phyloP scores from a whole-genome alignment of 345 rosid genomes.

The Gossypium mustelinum region DNA sequence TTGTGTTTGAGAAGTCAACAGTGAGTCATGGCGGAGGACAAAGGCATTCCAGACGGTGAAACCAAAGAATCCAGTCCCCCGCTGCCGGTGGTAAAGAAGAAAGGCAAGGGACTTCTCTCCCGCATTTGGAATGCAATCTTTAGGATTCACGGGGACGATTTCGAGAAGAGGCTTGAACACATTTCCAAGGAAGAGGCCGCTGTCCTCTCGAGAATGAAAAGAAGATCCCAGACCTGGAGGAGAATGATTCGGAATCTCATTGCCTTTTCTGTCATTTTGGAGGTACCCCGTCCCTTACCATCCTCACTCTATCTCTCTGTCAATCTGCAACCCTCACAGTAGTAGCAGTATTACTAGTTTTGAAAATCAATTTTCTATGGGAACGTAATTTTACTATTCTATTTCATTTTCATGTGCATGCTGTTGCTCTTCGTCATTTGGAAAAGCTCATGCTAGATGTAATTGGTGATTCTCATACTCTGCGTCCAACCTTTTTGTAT shows the following conservation, averaged over 20 bases:
- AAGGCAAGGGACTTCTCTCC: conserved; percentile 56
- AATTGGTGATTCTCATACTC: conserved; percentile 3
- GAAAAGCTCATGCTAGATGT: not conserved
- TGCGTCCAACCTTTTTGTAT: not conserved
- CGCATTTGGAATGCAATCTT: conserved; percentile 72
- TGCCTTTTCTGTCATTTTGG: conserved; percentile 57
- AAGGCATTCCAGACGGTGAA: conserved; percentile 27
- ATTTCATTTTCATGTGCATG: not conserved
- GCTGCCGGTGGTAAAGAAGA: conserved; percentile 30
- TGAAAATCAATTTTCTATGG: not conserved
- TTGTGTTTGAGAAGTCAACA: not conserved
- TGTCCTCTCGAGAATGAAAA: conserved; percentile 59
- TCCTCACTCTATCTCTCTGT: not conserved
- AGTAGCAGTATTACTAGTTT: not conserved
- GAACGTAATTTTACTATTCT: not conserved
- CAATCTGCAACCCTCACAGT: not conserved
- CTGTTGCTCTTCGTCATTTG: not conserved
- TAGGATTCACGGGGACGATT: conserved; percentile 59
- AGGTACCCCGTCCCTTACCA: conserved; percentile 34
- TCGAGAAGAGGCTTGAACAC: conserved; percentile 80
- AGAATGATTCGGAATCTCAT: conserved; percentile 56
- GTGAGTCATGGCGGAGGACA: conserved; percentile 36
- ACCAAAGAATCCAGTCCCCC: conserved; percentile 28
- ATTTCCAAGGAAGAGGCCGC: conserved; percentile 84
- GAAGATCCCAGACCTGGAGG: conserved; percentile 62